phyloP scores from a whole-genome alignment of 2,329 filamentous ascomycete genomes.

The Fragosphaeria purpurea region DNA sequence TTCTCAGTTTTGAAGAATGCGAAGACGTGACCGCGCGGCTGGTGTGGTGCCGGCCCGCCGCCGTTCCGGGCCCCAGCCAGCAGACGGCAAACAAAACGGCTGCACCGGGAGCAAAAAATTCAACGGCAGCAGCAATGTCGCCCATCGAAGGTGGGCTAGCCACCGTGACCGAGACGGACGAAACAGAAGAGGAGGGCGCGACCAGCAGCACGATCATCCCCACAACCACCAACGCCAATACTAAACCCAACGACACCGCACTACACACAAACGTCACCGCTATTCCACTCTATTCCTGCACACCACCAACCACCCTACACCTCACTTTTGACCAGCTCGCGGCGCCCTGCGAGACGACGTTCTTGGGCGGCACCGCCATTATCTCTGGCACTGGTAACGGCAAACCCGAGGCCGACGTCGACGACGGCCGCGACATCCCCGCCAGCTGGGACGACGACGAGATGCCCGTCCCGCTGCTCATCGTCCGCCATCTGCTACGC shows the following conservation, averaged over 20 bases:
- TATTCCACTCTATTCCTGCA: slow-evolving; percentile 35
- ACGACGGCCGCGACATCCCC: slow-evolving; percentile 26
- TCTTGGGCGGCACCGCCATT: slow-evolving; percentile 47
- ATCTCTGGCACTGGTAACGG: too few species aligned
- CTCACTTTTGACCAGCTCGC: slow-evolving; percentile 63
- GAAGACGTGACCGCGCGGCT: slow-evolving; percentile 69
- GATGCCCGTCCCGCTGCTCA: slow-evolving; percentile 61
- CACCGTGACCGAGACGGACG: slow-evolving; percentile 50
- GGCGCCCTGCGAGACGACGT: slow-evolving; percentile 62
- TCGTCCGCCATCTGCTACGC: slow-evolving; percentile 65
- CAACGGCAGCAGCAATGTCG: not conserved
- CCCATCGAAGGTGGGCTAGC: slow-evolving; percentile 26
- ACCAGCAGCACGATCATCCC: slow-evolving; percentile 9
- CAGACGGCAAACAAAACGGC: slow-evolving; percentile 12
- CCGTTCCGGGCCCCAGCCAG: slow-evolving; percentile 4
- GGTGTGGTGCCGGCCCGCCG: slow-evolving; percentile 59
- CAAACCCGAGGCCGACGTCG: not conserved
- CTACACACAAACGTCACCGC: too few species aligned
- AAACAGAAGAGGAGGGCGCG: slow-evolving; percentile 25
- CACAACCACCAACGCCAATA: too few species aligned
- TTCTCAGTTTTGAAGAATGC: slow-evolving; percentile 64
- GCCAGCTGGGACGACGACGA: slow-evolving; percentile 77
- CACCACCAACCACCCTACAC: slow-evolving; percentile 44
- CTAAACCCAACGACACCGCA: too few species aligned
- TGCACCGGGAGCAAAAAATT: not conserved